Conservation (phyloP, 768 basidiomycete species). For the Tremella mesenterica region DNA sequence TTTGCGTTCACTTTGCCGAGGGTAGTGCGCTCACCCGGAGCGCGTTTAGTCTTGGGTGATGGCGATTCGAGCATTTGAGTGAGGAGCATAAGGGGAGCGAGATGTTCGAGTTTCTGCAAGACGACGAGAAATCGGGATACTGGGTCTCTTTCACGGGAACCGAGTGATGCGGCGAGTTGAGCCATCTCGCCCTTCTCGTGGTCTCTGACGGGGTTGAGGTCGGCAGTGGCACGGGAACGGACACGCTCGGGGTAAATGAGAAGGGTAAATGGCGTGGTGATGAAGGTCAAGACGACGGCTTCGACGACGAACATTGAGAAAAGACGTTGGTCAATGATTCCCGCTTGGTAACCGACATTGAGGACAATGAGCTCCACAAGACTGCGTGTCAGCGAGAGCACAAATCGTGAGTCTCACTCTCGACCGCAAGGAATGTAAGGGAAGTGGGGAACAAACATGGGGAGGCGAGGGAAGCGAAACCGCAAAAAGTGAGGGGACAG, state of each 20-base stretch:
- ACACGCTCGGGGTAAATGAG: conserved; percentile 63
- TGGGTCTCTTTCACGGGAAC: neutral
- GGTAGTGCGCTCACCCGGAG: neutral
- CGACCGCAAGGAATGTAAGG: too few species aligned
- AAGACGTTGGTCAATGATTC: conserved; percentile 55
- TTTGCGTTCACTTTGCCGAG: neutral
- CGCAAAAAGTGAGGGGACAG: neutral
- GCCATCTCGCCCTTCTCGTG: conserved; percentile 7
- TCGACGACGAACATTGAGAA: conserved; percentile 85
- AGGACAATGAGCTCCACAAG: conserved; percentile 86
- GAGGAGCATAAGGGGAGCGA: conserved; percentile 82
- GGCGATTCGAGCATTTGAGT: conserved; percentile 65
- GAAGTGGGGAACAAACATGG: too few species aligned
- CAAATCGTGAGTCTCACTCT: too few species aligned
- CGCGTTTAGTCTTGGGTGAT: neutral
- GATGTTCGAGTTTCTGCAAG: conserved; percentile 78
- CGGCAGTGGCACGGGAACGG: conserved; percentile 42
- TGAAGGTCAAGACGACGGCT: conserved; percentile 64
- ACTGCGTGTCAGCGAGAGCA: too few species aligned
- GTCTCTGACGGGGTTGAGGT: conserved; percentile 4
- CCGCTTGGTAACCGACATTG: conserved; percentile 70
- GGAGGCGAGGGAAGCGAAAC: neutral
- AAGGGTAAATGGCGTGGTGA: conserved; percentile 74
- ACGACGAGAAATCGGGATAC: conserved; percentile 63
- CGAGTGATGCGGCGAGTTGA: neutral